A percentile compares a stretch with the other conserved stretches of the same genome.
These are phyloP conservation scores for Fusarium subglutinans DNA, from an alignment of 2,329 filamentous ascomycete species.

Conservation along the genomic window DNA sequence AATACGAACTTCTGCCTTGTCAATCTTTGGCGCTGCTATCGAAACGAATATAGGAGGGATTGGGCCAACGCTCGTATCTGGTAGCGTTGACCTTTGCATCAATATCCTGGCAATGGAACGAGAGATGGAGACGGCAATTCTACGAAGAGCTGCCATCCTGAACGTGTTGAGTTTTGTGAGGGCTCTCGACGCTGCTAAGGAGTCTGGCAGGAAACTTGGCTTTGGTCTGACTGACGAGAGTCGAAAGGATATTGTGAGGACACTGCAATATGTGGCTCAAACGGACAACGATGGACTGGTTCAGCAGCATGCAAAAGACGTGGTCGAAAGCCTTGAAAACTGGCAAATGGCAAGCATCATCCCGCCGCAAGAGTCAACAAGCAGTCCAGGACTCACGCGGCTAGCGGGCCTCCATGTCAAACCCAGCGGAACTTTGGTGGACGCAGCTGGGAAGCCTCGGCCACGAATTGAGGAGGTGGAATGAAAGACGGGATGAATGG, in stretches of 20 bases:
- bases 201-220: constrained; percentile 56
- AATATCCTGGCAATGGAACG: constrained; percentile 71
- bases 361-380: constrained; percentile 44
- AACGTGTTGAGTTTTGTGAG: constrained; percentile 69
- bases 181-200: constrained; percentile 64
- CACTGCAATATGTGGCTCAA: constrained; percentile 69
- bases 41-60: constrained; percentile 69
- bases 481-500: constrained; percentile 47
- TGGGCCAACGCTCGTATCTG: constrained; percentile 61
- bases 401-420: constrained; percentile 53
- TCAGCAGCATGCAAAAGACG: constrained; percentile 70
- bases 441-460: constrained; percentile 42
- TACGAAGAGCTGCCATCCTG: constrained; percentile 73
- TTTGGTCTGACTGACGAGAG: constrained; percentile 66
- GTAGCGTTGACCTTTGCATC: constrained; percentile 70
- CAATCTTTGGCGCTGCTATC: constrained; percentile 67
- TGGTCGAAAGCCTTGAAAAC: constrained; percentile 72
- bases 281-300: constrained; percentile 77
- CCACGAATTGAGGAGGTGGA: constrained; percentile 70
- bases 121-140: constrained; percentile 67
- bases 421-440: constrained; percentile 38
- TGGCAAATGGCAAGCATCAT: constrained; percentile 66
- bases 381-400: constrained; percentile 41
- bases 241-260: constrained; percentile 68
- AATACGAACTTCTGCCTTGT: constrained; percentile 74